Base-by-base conservation (phyloP, 139 green algal species). In the Coelastrella sp. region DNA sequence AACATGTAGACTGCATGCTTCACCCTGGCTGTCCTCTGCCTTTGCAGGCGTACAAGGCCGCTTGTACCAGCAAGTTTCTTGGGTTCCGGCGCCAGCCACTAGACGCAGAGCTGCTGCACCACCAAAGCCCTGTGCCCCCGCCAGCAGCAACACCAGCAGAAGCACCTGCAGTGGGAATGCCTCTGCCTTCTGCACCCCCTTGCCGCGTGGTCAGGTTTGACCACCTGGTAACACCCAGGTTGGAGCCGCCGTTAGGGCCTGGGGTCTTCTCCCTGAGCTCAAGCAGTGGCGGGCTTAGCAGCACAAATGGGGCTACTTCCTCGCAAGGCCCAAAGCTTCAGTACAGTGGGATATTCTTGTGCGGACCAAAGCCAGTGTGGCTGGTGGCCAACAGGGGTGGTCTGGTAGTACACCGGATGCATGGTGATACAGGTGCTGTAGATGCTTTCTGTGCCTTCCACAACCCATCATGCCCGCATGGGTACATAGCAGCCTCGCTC, bases 371-470 rank as follows among this genome's bases (percentile, higher is more conserved):
- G 43, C 94, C 95, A 2, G 43, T 94, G 79, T 97, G 94, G 95
- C 90, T 98, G 27, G 69, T 98, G 19, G 91, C 88, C 0, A 81
- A 59, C 5, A 73, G 95, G 1, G 92, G 94, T 25, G 80, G 75
- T 5, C 74, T 98, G 27, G 30, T 93, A 73, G 30, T 86, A 11
- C 94, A 98, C 64, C 90, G 87, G 2, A 90, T 91, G 84, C 78
- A 88, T 21, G 57, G 17, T 21, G 17, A 75, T 3, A 85, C 91
- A 21, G 87, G 81, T 4, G 15, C 85, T 4, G 85, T 96, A 5
- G 68, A 80, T 2, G 83, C 86, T 0, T 95, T 99, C 73, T 94
- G 95, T 2, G 83, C 94, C 23, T 98, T 98, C 88, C 94, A 98
- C 92, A 98, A 98, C 83, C 66, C 91, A 71, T 96, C 97, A 88